These are phyloP conservation scores for Naganishia liquefaciens DNA, from an alignment of 1,284 basidiomycete genomes.

Conservation along the genomic window DNA sequence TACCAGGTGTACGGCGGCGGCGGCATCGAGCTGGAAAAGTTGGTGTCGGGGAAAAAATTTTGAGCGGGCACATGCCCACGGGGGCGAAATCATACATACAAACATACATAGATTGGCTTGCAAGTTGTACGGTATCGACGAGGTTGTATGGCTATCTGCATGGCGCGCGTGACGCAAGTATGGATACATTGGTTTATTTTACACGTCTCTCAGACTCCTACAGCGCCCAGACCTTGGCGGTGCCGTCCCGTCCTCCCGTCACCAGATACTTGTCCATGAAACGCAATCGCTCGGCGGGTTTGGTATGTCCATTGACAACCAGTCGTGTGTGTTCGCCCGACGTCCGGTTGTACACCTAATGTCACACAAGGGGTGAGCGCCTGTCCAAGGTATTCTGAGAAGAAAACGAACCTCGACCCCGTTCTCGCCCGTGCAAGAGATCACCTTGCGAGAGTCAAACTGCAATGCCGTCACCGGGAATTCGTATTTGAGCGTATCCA, in stretches of 20 bases:
- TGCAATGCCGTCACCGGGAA: slow-evolving; percentile 88
- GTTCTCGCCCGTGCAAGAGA: slow-evolving; percentile 92
- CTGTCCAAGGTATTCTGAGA: background rate
- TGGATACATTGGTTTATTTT: slow-evolving; percentile 13
- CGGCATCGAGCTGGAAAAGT: slow-evolving; percentile 64
- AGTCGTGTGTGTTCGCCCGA: slow-evolving; percentile 84
- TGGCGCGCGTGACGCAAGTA: too few species aligned
- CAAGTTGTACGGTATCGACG: slow-evolving; percentile 6
- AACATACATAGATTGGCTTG: slow-evolving; percentile 6
- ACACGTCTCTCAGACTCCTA: slow-evolving; percentile 52
- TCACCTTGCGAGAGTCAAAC: slow-evolving; percentile 91
- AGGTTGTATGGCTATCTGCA: slow-evolving; percentile 5
- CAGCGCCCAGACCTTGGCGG: slow-evolving; percentile 93
- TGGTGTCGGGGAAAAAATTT: slow-evolving; percentile 51
- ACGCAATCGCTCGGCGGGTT: slow-evolving; percentile 82
- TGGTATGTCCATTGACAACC: slow-evolving; percentile 84
- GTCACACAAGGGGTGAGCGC: slow-evolving; percentile 19
- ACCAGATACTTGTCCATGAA: slow-evolving; percentile 97
- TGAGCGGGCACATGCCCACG: background rate
- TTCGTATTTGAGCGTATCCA: slow-evolving; percentile 86
- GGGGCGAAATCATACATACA: too few species aligned
- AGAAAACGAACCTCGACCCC: slow-evolving; percentile 71
- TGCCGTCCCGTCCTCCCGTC: slow-evolving; percentile 82
- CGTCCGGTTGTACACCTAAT: slow-evolving; percentile 96
- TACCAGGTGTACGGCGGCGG: slow-evolving; percentile 74